Percentiles rank a stretch among this genome's conserved stretches.
Evolutionary conservation across 2,329 filamentous ascomycete genomes (phyloP).

Genomic region (Aspergillus latus): DNA sequence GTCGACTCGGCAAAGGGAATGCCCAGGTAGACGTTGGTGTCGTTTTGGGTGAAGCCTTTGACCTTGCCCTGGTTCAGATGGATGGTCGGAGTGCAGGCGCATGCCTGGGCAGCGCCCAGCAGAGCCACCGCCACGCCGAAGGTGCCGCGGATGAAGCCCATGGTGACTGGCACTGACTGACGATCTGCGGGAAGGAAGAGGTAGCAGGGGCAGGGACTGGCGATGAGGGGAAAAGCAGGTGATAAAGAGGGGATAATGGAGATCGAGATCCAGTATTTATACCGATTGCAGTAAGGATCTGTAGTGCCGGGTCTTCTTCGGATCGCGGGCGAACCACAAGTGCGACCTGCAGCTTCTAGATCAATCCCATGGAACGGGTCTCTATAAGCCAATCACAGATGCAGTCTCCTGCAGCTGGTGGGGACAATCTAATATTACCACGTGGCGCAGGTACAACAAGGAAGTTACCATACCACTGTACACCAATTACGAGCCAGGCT

Average conservation of each 20-base stretch:
- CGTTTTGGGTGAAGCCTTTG: constrained; percentile 25
- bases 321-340: no score
- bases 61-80: constrained; percentile 23
- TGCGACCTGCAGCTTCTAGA: not conserved
- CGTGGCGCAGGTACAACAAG: no score
- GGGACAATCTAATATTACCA: no score
- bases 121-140: constrained; percentile 15
- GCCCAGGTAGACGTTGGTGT: constrained; percentile 27
- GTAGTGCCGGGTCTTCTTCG: not conserved
- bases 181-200: not conserved
- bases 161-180: constrained; percentile 3
- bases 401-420: not conserved
- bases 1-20: constrained; percentile 26
- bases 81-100: constrained; percentile 13
- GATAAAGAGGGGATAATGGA: not conserved
- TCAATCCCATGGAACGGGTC: not conserved
- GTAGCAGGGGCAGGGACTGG: no score
- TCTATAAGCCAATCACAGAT: not conserved
- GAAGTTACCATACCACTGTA: no score
- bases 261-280: not conserved
- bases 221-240: no score
- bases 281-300: not conserved
- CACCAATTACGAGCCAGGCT: no score
- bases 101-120: constrained; percentile 11
- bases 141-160: constrained; percentile 14